phyloP scores from a whole-genome alignment of 768 basidiomycete species.

The Phaffia australis region DNA sequence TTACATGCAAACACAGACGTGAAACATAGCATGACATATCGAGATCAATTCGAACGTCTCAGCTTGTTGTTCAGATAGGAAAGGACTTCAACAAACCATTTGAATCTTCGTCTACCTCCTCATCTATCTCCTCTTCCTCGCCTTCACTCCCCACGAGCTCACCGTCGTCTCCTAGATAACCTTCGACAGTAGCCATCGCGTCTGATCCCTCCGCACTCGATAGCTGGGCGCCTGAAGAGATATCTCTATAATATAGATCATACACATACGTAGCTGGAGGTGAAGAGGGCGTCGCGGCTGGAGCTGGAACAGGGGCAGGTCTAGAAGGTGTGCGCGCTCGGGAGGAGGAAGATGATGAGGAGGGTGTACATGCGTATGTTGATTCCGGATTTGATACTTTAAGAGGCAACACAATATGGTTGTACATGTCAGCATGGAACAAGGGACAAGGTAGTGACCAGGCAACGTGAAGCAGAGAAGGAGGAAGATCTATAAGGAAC shows the following conservation, averaged over 20 bases:
- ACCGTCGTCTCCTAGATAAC: slow-evolving; percentile 17
- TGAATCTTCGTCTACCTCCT: slow-evolving; percentile 24
- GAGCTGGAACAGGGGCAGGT: not conserved
- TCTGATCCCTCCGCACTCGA: not conserved
- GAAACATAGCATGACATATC: no score
- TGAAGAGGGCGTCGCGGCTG: not conserved
- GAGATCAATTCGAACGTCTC: not conserved
- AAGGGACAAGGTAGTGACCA: not conserved
- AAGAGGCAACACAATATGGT: not conserved
- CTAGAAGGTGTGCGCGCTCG: not conserved
- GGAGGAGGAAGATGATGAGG: not conserved
- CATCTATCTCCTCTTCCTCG: slow-evolving; percentile 20
- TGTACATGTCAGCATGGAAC: not conserved
- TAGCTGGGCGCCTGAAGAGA: not conserved
- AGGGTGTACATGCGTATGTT: not conserved
- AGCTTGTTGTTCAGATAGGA: not conserved
- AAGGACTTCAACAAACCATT: slow-evolving; percentile 11
- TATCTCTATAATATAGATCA: slow-evolving; percentile 22
- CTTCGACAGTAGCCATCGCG: slow-evolving; percentile 14
- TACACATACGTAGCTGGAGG: slow-evolving; percentile 20
- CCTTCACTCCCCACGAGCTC: slow-evolving; percentile 10
- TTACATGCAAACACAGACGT: not conserved
- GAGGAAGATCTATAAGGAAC: slow-evolving; percentile 6
- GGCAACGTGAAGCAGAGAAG: not conserved
- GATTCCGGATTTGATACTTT: slow-evolving; percentile 19